phyloP scores from a whole-genome alignment of 352 stramenopile genomes.

The Phytophthora sansomeana region DNA sequence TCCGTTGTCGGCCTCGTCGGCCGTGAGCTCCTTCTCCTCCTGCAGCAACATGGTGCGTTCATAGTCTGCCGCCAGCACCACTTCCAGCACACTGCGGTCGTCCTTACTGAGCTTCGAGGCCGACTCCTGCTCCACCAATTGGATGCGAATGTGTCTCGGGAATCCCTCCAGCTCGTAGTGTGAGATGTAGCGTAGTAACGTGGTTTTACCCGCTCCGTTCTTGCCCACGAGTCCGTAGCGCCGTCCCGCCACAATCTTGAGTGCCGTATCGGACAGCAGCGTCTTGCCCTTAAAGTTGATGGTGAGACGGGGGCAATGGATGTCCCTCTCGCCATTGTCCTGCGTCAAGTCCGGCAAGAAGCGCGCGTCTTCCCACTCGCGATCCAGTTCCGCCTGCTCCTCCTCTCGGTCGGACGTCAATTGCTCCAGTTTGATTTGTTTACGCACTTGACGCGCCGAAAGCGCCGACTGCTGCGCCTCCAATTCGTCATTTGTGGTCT shows the following conservation, averaged over 20 bases:
- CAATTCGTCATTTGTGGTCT: slow-evolving; percentile 79
- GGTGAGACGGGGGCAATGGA: slow-evolving; percentile 87
- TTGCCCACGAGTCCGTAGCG: slow-evolving; percentile 95
- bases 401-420: slow-evolving; percentile 65
- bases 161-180: slow-evolving; percentile 97
- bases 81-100: slow-evolving; percentile 92
- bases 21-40: slow-evolving; percentile 94
- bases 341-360: slow-evolving; percentile 78
- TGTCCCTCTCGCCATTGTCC: slow-evolving; percentile 87
- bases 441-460: slow-evolving; percentile 83
- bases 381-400: slow-evolving; percentile 70
- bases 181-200: slow-evolving; percentile 95
- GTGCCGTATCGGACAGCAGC: slow-evolving; percentile 83
- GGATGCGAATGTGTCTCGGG: slow-evolving; percentile 94
- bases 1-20: slow-evolving; percentile 34
- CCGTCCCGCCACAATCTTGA: slow-evolving; percentile 87
- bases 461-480: slow-evolving; percentile 78
- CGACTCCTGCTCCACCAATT: slow-evolving; percentile 96
- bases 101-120: slow-evolving; percentile 85
- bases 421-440: slow-evolving; percentile 75
- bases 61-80: slow-evolving; percentile 95
- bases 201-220: slow-evolving; percentile 95
- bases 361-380: slow-evolving; percentile 82
- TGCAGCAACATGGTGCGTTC: slow-evolving; percentile 92
- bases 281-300: slow-evolving; percentile 94